These are phyloP conservation scores for Phyllostachys edulis DNA, from an alignment of 176 grass and related monocot genomes.

Conservation along the genomic window DNA sequence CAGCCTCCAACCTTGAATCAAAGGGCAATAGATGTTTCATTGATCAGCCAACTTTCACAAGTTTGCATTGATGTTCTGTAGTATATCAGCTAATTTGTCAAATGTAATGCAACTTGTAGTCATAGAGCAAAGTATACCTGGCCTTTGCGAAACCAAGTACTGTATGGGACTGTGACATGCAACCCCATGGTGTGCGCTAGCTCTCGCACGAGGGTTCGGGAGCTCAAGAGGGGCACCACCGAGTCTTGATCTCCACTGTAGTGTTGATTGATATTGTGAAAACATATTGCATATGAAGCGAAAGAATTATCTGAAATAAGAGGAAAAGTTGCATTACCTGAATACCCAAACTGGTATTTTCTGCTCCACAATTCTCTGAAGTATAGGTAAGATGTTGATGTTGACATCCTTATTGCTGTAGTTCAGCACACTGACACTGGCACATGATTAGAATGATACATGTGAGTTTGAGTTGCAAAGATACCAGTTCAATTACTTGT, in stretches of 20 bases:
- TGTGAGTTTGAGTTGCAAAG: conserved; percentile 31
- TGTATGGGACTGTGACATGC: conserved; percentile 68
- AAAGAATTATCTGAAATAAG: neutral
- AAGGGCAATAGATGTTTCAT: neutral
- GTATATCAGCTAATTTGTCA: neutral
- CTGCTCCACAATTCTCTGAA: conserved; percentile 75
- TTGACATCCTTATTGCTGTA: conserved; percentile 77
- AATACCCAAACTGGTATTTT: conserved; percentile 92
- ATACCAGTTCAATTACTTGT: neutral
- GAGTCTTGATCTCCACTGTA: conserved; percentile 96
- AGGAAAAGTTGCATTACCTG: conserved; percentile 49
- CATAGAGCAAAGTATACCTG: conserved; percentile 54
- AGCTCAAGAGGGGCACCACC: conserved; percentile 83
- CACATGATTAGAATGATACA: conserved; percentile 9
- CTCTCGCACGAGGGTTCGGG: conserved; percentile 88
- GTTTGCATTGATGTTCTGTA: neutral
- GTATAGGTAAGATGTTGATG: conserved; percentile 84
- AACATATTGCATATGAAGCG: neutral
- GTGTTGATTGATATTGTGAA: conserved; percentile 10
- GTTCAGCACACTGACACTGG: conserved; percentile 81
- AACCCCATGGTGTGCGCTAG: conserved; percentile 76
- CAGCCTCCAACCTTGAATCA: conserved; percentile 84
- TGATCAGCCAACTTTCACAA: neutral
- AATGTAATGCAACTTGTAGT: neutral
- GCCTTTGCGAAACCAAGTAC: conserved; percentile 74